Evolutionary conservation across 306 rosid genomes (phyloP), one percentile per base, ranked within the genome.

Genomic region (Ziziphus jujuba): DNA sequence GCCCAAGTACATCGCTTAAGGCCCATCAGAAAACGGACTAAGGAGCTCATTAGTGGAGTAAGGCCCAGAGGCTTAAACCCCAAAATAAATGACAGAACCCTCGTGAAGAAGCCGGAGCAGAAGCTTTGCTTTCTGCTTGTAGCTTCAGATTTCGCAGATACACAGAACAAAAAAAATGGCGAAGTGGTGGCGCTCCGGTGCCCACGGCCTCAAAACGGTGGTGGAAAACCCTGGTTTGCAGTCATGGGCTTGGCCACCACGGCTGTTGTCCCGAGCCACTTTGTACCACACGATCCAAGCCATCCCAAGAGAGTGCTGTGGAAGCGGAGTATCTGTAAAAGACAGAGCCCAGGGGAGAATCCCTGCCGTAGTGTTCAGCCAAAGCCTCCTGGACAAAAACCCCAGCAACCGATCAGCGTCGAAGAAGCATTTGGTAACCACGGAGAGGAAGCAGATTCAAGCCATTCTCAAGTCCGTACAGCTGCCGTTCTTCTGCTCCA

Each of bases 261-360:
- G 40, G 0, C 14, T 38, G 8, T 45, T 36, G 15, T 52, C 75
- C 64, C 77, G 48, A 6, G 5, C 79, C 20, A 59, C 85, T 33
- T 49, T 43, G 7, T 90, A 81, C 81, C 97, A 93, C 77, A 93
- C 97, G 68, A 88, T 90, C 73, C 97, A 93, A 69, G 97, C 97
- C 21, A 78, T 93, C 63, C 97, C 98, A 0, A 77, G 98, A 72
- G 98, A 93, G 65, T 51, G 54, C 70, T 75, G 72, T 1, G 98
- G 97, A 16, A 72, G 74, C 65, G 71, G 79, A 84, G 67, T 93
- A 64, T 66, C 97, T 1, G 72, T 66, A 2, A 81, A 69, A 59
- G 98, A 90, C 63, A 78, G 97, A 78, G 78, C 66, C 22, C 98
- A 86, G 77, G 97, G 96, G 12, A 77, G 97, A 76, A 88, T 90